Percentiles rank a stretch among this genome's conserved stretches.
Evolutionary conservation across 345 rosid genomes (phyloP).

Genomic region (Lepidium aucheri): DNA sequence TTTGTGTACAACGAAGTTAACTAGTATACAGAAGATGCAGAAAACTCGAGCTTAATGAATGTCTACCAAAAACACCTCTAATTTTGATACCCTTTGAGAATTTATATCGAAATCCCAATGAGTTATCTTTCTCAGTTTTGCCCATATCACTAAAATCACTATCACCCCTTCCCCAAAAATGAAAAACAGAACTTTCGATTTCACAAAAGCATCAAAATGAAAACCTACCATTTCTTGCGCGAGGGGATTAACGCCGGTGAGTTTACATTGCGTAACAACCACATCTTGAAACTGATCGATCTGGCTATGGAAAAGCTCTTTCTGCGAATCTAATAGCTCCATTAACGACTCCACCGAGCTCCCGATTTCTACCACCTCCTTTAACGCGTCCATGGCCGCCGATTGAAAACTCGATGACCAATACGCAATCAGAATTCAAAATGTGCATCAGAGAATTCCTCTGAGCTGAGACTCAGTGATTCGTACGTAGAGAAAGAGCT

Average conservation of each 20-base stretch:
- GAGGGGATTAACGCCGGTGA: slow-evolving; percentile 97
- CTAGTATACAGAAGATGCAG: not conserved
- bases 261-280: slow-evolving; percentile 81
- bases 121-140: not conserved
- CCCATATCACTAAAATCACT: not conserved
- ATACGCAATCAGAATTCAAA: slow-evolving; percentile 18
- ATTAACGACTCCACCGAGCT: slow-evolving; percentile 56
- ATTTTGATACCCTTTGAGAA: not conserved
- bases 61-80: not conserved
- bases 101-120: not conserved
- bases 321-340: slow-evolving; percentile 59
- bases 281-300: slow-evolving; percentile 73
- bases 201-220: not conserved
- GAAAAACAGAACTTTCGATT: not conserved
- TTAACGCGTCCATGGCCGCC: slow-evolving; percentile 45
- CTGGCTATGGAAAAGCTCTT: slow-evolving; percentile 71
- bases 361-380: slow-evolving; percentile 51
- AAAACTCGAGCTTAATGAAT: not conserved
- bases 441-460: slow-evolving; percentile 26
- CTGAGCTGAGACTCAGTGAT: slow-evolving; percentile 14
- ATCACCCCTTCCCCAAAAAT: not conserved
- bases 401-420: slow-evolving; percentile 24
- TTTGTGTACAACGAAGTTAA: not conserved
- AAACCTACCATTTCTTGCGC: slow-evolving; percentile 89
- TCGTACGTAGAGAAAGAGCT: not conserved